Evolutionary conservation across 192 early-diverging fungal genomes (phyloP).

Genomic region (Coemansia sp.): DNA sequence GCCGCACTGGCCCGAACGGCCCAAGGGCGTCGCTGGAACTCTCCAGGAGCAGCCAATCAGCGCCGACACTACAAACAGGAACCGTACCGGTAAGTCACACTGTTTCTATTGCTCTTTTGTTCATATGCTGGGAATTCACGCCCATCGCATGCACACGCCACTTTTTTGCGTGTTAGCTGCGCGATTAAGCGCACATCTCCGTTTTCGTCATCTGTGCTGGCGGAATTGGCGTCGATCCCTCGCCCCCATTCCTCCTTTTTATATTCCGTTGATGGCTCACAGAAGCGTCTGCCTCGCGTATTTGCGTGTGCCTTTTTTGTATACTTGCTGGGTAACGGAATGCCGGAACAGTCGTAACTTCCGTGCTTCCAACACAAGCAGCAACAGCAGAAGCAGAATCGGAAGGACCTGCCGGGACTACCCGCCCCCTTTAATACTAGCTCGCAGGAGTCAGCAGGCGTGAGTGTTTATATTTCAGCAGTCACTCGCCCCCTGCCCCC

Average conservation of each 20-base stretch:
- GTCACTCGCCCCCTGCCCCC: background rate
- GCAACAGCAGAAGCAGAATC: too few species aligned
- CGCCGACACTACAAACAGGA: too few species aligned
- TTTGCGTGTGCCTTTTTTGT: too few species aligned
- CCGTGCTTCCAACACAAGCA: too few species aligned
- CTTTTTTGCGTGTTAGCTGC: background rate
- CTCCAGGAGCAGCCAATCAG: background rate
- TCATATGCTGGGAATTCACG: too few species aligned
- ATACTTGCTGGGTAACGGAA: too few species aligned
- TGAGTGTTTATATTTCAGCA: background rate
- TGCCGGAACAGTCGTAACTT: too few species aligned
- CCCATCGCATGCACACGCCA: constrained; percentile 1
- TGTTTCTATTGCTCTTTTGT: background rate
- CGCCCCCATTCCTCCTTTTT: too few species aligned
- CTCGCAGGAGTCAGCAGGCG: background rate
- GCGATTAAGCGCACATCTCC: constrained; percentile 5
- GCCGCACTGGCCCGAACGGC: constrained; percentile 41
- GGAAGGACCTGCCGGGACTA: too few species aligned
- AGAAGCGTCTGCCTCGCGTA: too few species aligned
- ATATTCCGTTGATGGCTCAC: background rate
- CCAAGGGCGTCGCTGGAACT: constrained; percentile 1
- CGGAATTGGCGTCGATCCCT: constrained; percentile 3
- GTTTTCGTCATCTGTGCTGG: background rate
- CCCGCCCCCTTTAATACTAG: background rate
- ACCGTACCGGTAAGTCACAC: constrained; percentile 7